Evolutionary conservation across 495 filamentous ascomycete species (phyloP).

Genomic region (Neurospora sp.): DNA sequence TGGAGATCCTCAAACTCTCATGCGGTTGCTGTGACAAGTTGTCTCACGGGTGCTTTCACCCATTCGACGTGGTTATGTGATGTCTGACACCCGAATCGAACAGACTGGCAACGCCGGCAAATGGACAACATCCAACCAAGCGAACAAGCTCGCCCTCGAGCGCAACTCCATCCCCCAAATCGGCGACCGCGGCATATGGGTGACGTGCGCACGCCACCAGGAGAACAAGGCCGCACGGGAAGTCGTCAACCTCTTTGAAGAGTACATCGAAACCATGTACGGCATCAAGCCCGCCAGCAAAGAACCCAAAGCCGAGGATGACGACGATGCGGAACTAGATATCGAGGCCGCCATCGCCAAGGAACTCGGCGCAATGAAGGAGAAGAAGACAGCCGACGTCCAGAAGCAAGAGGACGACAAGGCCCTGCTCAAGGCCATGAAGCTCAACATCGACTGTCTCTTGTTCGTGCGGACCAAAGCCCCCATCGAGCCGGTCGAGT

Average conservation of each 20-base stretch:
- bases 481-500: constrained; percentile 69
- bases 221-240: constrained; percentile 73
- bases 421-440: constrained; percentile 51
- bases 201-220: constrained; percentile 72
- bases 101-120: constrained; percentile 42
- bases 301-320: constrained; percentile 16
- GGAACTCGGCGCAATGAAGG: constrained; percentile 59
- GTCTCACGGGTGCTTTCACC: background rate
- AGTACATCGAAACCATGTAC: constrained; percentile 56
- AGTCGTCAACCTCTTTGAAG: constrained; percentile 59
- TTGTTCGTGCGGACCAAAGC: constrained; percentile 53
- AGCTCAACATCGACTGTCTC: constrained; percentile 68
- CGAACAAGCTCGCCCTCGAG: constrained; percentile 27
- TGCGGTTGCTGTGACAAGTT: background rate
- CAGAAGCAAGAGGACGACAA: constrained; percentile 11
- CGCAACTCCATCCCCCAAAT: constrained; percentile 43
- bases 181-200: constrained; percentile 80
- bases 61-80: background rate
- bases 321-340: constrained; percentile 43
- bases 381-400: constrained; percentile 29
- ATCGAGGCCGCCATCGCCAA: constrained; percentile 77
- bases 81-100: background rate
- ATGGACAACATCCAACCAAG: constrained; percentile 46
- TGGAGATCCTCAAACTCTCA: background rate
- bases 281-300: constrained; percentile 29